Percentiles rank a stretch among this genome's conserved stretches.
Evolutionary conservation across 1,139 yeast genomes (phyloP).

Genomic region (Geotrichum carabidarum): DNA sequence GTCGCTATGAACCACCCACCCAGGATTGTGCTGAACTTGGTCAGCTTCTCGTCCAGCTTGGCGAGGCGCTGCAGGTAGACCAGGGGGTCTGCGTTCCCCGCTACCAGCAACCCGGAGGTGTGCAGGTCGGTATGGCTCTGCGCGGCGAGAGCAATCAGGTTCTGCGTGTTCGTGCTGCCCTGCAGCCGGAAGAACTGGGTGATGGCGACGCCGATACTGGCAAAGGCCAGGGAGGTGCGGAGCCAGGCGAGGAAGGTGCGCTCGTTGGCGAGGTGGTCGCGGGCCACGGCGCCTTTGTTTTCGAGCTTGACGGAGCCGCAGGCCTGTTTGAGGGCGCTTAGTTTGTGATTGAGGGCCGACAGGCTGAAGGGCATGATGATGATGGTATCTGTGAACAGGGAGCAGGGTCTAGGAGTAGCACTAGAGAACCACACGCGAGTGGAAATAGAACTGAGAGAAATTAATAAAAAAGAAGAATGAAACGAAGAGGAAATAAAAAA

Average conservation of each 20-base stretch:
- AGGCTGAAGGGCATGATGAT: background rate
- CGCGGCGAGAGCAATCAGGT: background rate
- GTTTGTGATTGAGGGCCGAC: background rate
- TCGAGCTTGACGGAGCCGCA: constrained; percentile 35
- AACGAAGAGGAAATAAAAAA: no score
- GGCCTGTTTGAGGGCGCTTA: background rate
- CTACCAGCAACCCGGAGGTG: background rate
- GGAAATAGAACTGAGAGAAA: background rate
- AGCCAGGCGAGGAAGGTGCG: constrained; percentile 77
- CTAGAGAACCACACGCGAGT: background rate
- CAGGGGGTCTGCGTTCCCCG: background rate
- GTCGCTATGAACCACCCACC: constrained; percentile 41
- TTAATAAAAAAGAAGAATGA: no score
- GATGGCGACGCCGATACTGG: constrained; percentile 54
- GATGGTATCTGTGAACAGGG: background rate
- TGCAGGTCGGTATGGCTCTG: background rate
- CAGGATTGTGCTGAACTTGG: constrained; percentile 25
- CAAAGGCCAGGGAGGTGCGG: constrained; percentile 55
- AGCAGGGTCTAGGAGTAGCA: background rate
- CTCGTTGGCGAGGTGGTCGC: constrained; percentile 68
- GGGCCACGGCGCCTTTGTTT: constrained; percentile 48
- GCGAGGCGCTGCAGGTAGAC: background rate
- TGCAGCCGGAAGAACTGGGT: constrained; percentile 48
- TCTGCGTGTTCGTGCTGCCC: background rate
- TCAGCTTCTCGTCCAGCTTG: constrained; percentile 18